Base-by-base conservation (phyloP, 331 rosid genomes). In the Malus hybrid region DNA sequence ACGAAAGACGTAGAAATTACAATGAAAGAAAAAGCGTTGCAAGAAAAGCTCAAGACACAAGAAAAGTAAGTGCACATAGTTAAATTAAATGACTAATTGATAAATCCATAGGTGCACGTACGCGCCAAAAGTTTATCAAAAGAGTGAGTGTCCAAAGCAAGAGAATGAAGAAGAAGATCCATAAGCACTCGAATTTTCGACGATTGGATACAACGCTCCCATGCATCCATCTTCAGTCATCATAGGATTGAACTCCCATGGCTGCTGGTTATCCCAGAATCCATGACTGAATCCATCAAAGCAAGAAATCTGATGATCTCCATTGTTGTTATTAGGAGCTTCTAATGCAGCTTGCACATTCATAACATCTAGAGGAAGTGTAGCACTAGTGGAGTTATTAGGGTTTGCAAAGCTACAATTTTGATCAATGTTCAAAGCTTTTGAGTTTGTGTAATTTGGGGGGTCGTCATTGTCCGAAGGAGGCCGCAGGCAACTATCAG, bases 401-500 rank as follows among this genome's bases (percentile, higher is more conserved):
- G 61, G 54, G 61, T 48, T 69, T 61, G 69, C 28, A 28, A 61
- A 27, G 78, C 71, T 67, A 71, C 32, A 56, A 65, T 70, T 83
- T 59, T 79, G 80, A 20, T 78, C 84, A 61, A 42, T 24, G 71
- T 69, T 76, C 50, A 82, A 64, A 61, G 46, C 79, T 82, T 80
- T 74, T 54, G 83, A 60, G 65, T 27, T 24, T 24, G 31, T 22
- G 65, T 22, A 27, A 59, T 22, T 59, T 20, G 18, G 13, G 65
- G 65, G 31, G 32, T 63, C 39, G 32, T 72, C 29, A 67, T 46
- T 68, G 33, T 77, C 75, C 5, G 83, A 77, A 80, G 95, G 79
- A 68, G 97, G 93, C 67, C 86, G 89, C 78, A 92, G 85, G 80
- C 98, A 95, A 27, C 80, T 87, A 65, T 90, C 98, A 87, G 99